Evolutionary conservation across 1,284 basidiomycete species (phyloP), one percentile per base, ranked within the genome.

Genomic region (Malassezia psittaci): DNA sequence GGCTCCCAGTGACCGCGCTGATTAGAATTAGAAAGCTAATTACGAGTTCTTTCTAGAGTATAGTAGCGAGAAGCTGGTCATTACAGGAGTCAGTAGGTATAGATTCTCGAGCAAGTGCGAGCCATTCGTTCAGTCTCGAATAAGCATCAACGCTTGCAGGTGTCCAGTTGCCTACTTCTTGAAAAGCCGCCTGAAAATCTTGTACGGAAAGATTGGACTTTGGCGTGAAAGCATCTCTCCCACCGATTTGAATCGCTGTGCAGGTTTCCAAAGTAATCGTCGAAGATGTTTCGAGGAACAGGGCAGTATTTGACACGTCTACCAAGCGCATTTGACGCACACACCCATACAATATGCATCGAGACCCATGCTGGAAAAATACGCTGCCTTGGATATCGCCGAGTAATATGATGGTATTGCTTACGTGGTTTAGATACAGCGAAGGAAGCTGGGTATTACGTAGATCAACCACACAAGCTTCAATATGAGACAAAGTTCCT

Each of bases 151-250:
- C 24, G 24, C 24, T 29, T 29, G 24, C 24, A 29, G 24, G 24
- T 29, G 24, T 29, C 24, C 24, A 29, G 7, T 29, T 29, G 24
- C 24, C 7, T 29, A 29, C 24, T 29, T 29, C 24, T 29, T 29
- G 24, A 33, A 56, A 51, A 24, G 44, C 48, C 18, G 40, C 54
- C 36, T 49, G 40, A 36, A 57, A 52, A 43, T 57, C 55, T 18
- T 52, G 55, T 9, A 57, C 55, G 34, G 44, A 50, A 12, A 37
- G 15, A 18, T n/a, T 19, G 15, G 42, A 43, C 8, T 16, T 11
- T n/a, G 42, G 13, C 11, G 15, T 18, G 21, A 11, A 10, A 24
- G 5, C 29, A 15, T 13, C 29, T 18, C 34, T n/a, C 6, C 24
- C 4, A 7, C 43, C 51, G 5, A 54, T 29, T 40, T n/a, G 34